Percentiles rank a stretch among this genome's conserved stretches.
Evolutionary conservation across 1,284 basidiomycete species (phyloP).

Genomic region (Ustilago xerochloae): DNA sequence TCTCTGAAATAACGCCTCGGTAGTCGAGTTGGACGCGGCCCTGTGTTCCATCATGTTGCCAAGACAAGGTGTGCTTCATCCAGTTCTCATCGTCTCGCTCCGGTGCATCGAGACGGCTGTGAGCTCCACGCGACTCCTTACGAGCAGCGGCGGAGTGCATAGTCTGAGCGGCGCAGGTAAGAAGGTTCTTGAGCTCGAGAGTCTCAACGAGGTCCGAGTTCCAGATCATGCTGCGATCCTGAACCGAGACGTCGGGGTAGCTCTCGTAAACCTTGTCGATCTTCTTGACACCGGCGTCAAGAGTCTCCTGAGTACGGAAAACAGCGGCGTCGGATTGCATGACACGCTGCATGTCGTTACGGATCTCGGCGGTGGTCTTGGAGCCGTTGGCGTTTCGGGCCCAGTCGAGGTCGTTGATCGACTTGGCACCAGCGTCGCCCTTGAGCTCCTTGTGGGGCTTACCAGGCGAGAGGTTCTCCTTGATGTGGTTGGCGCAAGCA

Average conservation of each 20-base stretch:
- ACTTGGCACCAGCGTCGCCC: conserved; percentile 86
- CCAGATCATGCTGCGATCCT: conserved; percentile 99
- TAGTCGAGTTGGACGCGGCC: conserved; percentile 91
- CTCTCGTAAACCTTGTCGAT: conserved; percentile 86
- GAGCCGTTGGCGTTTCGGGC: conserved; percentile 81
- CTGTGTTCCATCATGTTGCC: conserved; percentile 51
- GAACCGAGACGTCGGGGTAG: conserved; percentile 91
- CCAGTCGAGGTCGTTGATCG: conserved; percentile 89
- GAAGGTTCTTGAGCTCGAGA: conserved; percentile 93
- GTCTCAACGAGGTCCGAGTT: conserved; percentile 88
- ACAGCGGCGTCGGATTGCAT: conserved; percentile 80
- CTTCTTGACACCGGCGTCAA: conserved; percentile 92
- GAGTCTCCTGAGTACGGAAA: conserved; percentile 83
- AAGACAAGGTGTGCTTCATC: conserved; percentile 63
- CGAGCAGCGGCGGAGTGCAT: conserved; percentile 93
- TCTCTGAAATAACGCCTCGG: conserved; percentile 83
- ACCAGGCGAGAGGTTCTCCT: conserved; percentile 87
- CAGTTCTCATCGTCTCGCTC: conserved; percentile 78
- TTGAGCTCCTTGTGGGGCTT: conserved; percentile 90
- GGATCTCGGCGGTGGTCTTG: conserved; percentile 87
- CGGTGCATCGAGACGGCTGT: conserved; percentile 95
- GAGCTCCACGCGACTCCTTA: conserved; percentile 96
- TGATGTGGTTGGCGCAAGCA: conserved; percentile 97
- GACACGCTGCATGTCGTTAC: conserved; percentile 96
- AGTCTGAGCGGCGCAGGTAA: conserved; percentile 95